These are phyloP conservation scores for Nepenthes alata DNA, from an alignment of 179 eudicot genomes.

Conservation along the genomic window DNA sequence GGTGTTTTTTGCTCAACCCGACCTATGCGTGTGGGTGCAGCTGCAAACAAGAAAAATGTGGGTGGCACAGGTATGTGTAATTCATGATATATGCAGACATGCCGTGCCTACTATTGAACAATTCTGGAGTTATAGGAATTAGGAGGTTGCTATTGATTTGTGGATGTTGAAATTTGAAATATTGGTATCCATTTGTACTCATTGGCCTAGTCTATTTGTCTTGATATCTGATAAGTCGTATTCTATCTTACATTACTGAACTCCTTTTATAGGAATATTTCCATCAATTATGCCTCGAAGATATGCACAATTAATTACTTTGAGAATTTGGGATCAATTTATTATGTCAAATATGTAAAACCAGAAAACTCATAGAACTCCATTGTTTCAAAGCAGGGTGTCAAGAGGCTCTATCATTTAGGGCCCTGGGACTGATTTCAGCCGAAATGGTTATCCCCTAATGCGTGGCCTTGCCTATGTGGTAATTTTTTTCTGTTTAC, in stretches of 20 bases:
- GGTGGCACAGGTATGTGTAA: constrained; percentile 25
- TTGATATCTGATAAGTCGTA: too few relatives aligned
- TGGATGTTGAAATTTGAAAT: too few relatives aligned
- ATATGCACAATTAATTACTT: constrained; percentile 37
- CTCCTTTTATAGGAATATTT: constrained; percentile 9
- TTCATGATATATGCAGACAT: neutral
- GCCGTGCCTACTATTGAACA: constrained; percentile 1
- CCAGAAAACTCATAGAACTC: constrained; percentile 46
- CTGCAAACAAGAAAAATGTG: constrained; percentile 60
- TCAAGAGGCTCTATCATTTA: constrained; percentile 71
- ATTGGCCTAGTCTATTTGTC: too few relatives aligned
- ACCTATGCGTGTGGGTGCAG: constrained; percentile 91
- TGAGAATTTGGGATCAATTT: constrained; percentile 28
- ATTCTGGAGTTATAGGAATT: too few relatives aligned
- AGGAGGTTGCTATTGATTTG: too few relatives aligned
- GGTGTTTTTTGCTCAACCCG: constrained; percentile 65
- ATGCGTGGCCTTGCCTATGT: constrained; percentile 47
- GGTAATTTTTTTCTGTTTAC: constrained; percentile 24
- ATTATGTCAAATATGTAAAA: constrained; percentile 28
- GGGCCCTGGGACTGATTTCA: constrained; percentile 94
- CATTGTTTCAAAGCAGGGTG: constrained; percentile 86
- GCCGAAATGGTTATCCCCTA: constrained; percentile 79
- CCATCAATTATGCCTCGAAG: constrained; percentile 24
- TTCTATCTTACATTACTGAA: too few relatives aligned
- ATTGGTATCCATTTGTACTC: too few relatives aligned